A percentile compares a stretch with the other conserved stretches of the same genome.
These are phyloP conservation scores for Raphanus raphanistrum DNA, from an alignment of 345 rosid genomes.

Conservation along the genomic window DNA sequence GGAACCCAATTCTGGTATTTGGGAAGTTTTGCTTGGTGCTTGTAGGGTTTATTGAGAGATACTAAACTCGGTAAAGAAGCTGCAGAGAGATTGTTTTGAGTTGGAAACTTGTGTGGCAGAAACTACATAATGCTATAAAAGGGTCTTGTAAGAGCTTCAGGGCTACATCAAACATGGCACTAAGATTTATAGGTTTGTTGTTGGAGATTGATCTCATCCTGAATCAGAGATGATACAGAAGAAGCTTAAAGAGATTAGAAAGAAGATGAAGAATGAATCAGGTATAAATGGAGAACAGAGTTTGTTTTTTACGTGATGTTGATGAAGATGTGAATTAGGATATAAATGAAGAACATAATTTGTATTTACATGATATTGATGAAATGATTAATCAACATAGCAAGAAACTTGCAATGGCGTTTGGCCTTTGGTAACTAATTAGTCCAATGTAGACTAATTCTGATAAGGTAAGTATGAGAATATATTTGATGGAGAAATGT, in stretches of 20 bases:
- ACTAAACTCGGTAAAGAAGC: conserved; percentile 52
- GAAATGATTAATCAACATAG: conserved; percentile 64
- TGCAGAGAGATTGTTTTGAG: conserved; percentile 50
- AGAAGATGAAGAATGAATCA: conserved; percentile 44
- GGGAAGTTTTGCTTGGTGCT: conserved; percentile 80
- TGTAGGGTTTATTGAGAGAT: conserved; percentile 52
- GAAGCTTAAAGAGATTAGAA: conserved; percentile 49
- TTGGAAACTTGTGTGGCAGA: conserved; percentile 58
- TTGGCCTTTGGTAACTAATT: conserved; percentile 46
- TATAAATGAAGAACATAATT: conserved; percentile 25
- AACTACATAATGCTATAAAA: conserved; percentile 63
- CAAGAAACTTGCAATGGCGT: conserved; percentile 42
- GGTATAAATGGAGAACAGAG: conserved; percentile 46
- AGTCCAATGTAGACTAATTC: conserved; percentile 33
- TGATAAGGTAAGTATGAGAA: conserved; percentile 11
- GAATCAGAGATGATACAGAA: conserved; percentile 46
- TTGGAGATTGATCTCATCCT: conserved; percentile 65
- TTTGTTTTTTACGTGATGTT: conserved; percentile 31
- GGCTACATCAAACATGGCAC: conserved; percentile 58
- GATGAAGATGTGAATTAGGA: conserved; percentile 3
- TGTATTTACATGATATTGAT: conserved; percentile 63
- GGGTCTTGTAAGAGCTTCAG: conserved; percentile 50
- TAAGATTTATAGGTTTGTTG: conserved; percentile 52
- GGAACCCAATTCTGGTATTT: conserved; percentile 66
- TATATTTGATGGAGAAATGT: conserved; percentile 39